phyloP scores from a whole-genome alignment of 1,284 basidiomycete species.

The Melampsora larici-populina region DNA sequence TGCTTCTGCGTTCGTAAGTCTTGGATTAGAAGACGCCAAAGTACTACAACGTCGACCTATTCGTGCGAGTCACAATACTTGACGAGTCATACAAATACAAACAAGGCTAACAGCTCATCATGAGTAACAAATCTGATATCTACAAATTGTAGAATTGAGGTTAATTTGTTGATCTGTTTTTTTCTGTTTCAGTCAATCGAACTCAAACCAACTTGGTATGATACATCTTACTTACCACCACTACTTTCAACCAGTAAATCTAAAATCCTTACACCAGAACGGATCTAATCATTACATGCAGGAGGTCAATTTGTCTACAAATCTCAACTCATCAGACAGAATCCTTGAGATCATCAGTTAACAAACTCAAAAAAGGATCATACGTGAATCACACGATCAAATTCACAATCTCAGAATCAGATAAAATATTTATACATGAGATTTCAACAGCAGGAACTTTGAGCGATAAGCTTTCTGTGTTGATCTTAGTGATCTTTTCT shows the following conservation, averaged over 20 bases:
- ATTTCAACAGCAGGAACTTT: constrained; percentile 83
- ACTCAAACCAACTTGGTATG: constrained; percentile 35
- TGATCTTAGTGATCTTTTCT: constrained; percentile 80
- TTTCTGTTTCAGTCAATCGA: constrained; percentile 4
- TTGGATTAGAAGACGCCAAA: background rate
- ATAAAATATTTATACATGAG: constrained; percentile 74
- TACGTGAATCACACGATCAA: background rate
- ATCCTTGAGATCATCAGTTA: background rate
- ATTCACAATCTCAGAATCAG: constrained; percentile 58
- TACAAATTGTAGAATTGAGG: background rate
- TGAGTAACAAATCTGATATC: background rate
- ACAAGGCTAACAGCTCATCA: background rate
- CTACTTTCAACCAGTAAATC: background rate
- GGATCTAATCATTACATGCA: background rate
- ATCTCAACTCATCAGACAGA: constrained; percentile 14
- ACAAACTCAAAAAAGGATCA: no score
- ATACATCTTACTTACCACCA: constrained; percentile 19
- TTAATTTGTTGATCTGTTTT: background rate
- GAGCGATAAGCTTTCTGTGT: constrained; percentile 88
- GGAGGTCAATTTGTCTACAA: constrained; percentile 9
- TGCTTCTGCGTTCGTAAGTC: constrained; percentile 72
- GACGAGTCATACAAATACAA: background rate
- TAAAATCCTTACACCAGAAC: background rate
- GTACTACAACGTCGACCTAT: background rate
- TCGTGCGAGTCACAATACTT: background rate